Conservation (phyloP, 768 basidiomycete genomes). For the Suillus subalutaceus region DNA sequence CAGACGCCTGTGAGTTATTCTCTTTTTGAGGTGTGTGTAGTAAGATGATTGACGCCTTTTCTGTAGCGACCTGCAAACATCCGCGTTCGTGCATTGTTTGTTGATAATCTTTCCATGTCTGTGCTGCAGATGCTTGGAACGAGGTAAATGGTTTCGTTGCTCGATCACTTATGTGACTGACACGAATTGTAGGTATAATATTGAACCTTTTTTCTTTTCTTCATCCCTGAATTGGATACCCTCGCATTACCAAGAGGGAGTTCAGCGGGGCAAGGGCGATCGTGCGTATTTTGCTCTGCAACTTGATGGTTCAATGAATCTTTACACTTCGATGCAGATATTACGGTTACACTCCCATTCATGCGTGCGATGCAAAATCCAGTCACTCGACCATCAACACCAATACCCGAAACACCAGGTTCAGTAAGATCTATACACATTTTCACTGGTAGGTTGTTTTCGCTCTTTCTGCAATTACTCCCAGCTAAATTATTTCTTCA, state of each 20-base stretch:
- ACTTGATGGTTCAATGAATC: neutral
- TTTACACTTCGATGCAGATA: constrained; percentile 31
- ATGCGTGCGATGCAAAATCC: constrained; percentile 43
- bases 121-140: constrained; percentile 42
- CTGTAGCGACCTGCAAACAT: constrained; percentile 25
- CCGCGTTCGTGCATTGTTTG: constrained; percentile 38
- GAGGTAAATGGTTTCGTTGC: constrained; percentile 25
- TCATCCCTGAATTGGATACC: constrained; percentile 47
- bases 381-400: constrained; percentile 24
- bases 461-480: neutral
- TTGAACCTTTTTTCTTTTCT: constrained; percentile 49
- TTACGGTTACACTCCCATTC: constrained; percentile 46
- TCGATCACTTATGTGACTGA: constrained; percentile 3
- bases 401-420: neutral
- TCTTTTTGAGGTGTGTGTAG: neutral
- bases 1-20: constrained; percentile 24
- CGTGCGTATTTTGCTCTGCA: constrained; percentile 34
- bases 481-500: constrained; percentile 7
- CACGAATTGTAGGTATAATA: constrained; percentile 35
- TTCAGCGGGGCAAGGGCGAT: constrained; percentile 31
- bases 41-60: constrained; percentile 3
- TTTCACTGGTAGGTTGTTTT: neutral
- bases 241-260: constrained; percentile 43
- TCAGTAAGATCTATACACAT: neutral
- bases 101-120: constrained; percentile 36